Evolutionary conservation across 1,284 basidiomycete genomes (phyloP), one percentile per base, ranked within the genome.

Genomic region (Microbotryomycetes sp.): DNA sequence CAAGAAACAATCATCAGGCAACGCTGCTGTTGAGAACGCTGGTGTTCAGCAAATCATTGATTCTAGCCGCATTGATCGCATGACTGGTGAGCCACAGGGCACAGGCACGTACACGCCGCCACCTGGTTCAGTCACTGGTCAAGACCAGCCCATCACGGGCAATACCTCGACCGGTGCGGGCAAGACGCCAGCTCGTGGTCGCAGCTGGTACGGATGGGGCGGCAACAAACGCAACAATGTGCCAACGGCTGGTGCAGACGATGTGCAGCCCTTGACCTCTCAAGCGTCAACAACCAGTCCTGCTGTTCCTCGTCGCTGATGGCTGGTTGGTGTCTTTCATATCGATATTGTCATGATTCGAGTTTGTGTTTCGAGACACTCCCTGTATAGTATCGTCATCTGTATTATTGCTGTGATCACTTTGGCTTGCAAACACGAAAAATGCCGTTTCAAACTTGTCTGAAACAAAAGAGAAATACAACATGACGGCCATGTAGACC

Each of bases 191-290:
- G 36, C 36, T 9, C 36, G 36, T 19, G 36, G 36, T 12, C 36
- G 36, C 36, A 54, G 31, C 9, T 55, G 36, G 22, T 55, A 55
- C 30, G 54, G 54, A 16, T 55, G 54, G 54, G 54, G 54, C 1
- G 23, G 36, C 36, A 19, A 9, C 36, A 42, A 42, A 19, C 36
- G 36, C 19, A 19, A 42, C 19, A 19, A 9, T 19, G 19, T 19
- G 12, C 36, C 9, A 42, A 19, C 12, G 19, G 19, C 36, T 19
- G 36, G 36, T 12, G 19, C 19, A 19, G 36, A 42, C 19, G 36
- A 42, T 9, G 19, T 19, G 12, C 36, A 42, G 36, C 36, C 36
- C 19, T 19, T 42, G 19, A 42, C 36, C 19, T n/a, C n/a, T n/a
- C n/a, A n/a, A n/a, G n/a, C n/a, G n/a, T n/a, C n/a, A n/a, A n/a